A percentile compares a stretch with the other conserved stretches of the same genome.
These are phyloP conservation scores for Scheffersomyces stipitis DNA, from an alignment of 805 yeast species.

Conservation along the genomic window DNA sequence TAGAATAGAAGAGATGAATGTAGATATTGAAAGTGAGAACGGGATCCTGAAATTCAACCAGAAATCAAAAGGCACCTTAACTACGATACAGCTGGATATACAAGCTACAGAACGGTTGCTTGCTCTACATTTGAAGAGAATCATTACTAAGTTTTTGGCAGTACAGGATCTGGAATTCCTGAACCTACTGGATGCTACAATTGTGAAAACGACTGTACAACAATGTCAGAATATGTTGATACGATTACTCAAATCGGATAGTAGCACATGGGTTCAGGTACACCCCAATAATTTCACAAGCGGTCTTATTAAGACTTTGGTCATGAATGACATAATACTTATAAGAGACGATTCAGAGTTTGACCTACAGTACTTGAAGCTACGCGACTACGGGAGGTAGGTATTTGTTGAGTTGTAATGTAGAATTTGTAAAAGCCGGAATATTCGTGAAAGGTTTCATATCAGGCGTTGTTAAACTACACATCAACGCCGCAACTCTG, in stretches of 20 bases:
- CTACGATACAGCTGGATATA: no score
- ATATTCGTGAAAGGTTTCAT: no score
- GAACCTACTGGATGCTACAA: constrained; percentile 15
- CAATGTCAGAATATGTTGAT: constrained; percentile 8
- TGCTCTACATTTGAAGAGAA: constrained; percentile 15
- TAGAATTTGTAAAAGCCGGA: no score
- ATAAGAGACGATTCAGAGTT: constrained; percentile 4
- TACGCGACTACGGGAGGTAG: constrained; percentile 1
- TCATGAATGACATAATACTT: constrained; percentile 7
- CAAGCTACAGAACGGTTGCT: constrained; percentile 10
- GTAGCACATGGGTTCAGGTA: constrained; percentile 3
- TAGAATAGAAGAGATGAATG: neutral
- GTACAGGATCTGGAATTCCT: constrained; percentile 20
- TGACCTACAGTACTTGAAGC: constrained; percentile 3
- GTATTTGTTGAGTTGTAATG: no score
- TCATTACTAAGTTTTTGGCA: constrained; percentile 19
- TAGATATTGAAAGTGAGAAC: neutral
- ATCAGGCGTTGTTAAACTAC: no score
- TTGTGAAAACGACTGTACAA: constrained; percentile 11
- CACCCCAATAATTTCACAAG: neutral
- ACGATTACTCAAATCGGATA: constrained; percentile 1
- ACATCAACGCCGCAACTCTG: no score
- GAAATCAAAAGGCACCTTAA: no score
- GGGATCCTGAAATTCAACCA: no score
- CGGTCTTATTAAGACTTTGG: constrained; percentile 7